Evolutionary conservation across 202 grass and related monocot genomes (phyloP), one percentile per base, ranked within the genome.

Genomic region (Brachypodium distachyon): DNA sequence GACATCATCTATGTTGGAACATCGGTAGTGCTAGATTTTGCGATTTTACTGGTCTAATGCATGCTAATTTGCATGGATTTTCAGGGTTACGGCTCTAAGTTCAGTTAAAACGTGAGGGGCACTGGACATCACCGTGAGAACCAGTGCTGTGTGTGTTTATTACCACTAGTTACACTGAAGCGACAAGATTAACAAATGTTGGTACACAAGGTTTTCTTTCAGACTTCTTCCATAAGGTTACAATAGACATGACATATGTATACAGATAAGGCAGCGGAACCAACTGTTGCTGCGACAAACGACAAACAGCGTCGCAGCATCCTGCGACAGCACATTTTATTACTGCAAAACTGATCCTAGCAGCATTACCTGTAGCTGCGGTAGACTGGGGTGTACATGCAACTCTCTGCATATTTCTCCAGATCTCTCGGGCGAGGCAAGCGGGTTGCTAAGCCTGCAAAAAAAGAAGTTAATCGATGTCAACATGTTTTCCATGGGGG

Each of bases 341-440:
- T 78, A 55, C 81, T 69, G 29, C 72, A 90, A 92, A 96, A 90
- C 66, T 87, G 84, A 85, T 50, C 55, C 14, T 37, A 14, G n/a
- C 21, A 1, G 40, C 42, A 14, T 86, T 85, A 99, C 66, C 96
- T 60, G 78, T 99, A 99, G 48, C 49, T 90, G 83, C 90, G 92
- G 83, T 99, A 99, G 57, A 78, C 19, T 2, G 96, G 96, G 57
- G 64, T 85, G 82, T 99, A 99, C 96, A 99, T 99, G 89, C 92
- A 93, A 26, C 92, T 93, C 87, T 99, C 89, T 12, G 92, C 92
- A 40, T 99, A 91, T 70, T 96, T 89, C 83, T 80, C 89, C 78
- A 96, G 36, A 74, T 99, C 64, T 6, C 62, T 77, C 0, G 96
- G 92, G 32, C 81, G 87, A 68, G 92, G 92, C 55, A 99, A 76